A percentile compares a stretch with the other conserved stretches of the same genome.
These are phyloP conservation scores for Venturia nashicola DNA, from an alignment of 2,329 filamentous ascomycete species.

Conservation along the genomic window DNA sequence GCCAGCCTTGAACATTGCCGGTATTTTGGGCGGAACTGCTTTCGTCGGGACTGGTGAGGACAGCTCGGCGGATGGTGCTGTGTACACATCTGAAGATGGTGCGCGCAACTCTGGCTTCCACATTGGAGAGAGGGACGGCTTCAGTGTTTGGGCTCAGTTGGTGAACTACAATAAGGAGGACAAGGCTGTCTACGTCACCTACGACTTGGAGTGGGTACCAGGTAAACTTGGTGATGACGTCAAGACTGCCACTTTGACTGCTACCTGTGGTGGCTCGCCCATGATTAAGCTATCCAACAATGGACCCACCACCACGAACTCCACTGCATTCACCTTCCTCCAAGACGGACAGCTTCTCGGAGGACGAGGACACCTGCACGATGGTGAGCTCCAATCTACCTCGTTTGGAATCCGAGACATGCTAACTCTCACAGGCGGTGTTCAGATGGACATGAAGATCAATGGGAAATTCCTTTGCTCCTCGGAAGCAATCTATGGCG, in stretches of 20 bases:
- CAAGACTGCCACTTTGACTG: not conserved
- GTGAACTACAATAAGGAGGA: constrained; percentile 7
- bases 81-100: constrained; percentile 8
- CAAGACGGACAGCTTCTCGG: constrained; percentile 1
- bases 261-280: not conserved
- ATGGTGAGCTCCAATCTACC: not conserved
- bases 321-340: not conserved
- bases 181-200: not conserved
- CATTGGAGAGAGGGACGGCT: not conserved
- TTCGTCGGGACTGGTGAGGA: constrained; percentile 9
- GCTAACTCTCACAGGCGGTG: not conserved
- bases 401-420: not conserved
- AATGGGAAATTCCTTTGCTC: constrained; percentile 2
- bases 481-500: constrained; percentile 7
- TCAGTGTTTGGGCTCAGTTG: not conserved
- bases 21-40: not conserved
- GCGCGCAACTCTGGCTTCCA: constrained; percentile 2
- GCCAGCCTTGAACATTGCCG: constrained; percentile 2
- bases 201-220: constrained; percentile 8
- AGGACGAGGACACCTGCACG: constrained; percentile 2
- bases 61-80: constrained; percentile 2
- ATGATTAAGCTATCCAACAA: not conserved
- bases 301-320: not conserved
- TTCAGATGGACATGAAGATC: not conserved
- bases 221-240: constrained; percentile 5